Evolutionary conservation across 2,329 filamentous ascomycete genomes (phyloP), one percentile per base, ranked within the genome.

Genomic region (Colletotrichum sp.): DNA sequence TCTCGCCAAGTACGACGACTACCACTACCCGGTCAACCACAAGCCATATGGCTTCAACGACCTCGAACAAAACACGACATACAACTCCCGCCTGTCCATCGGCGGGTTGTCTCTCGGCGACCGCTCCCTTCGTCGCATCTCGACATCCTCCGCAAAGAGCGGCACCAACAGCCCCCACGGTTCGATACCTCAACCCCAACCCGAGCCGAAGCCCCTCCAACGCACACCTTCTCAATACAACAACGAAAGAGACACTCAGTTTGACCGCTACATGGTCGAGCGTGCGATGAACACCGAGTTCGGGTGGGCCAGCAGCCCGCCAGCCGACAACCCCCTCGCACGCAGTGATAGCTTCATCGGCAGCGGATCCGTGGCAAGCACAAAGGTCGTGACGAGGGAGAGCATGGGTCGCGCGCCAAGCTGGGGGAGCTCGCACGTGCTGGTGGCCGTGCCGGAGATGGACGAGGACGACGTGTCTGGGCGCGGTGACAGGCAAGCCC

Each of bases 1-100:
- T 19, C 82, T 90, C 15, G 82, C 87, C 25, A 80, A 84, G 34
- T 88, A 89, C 79, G 88, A 91, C 78, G 87, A 89, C 78, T 89
- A 91, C 78, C 83, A 87, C 76, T 84, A 89, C 52, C 86, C 89
- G 11, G 82, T 85, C 75, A 89, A 90, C 81, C 83, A 87, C 75
- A 90, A 90, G 78, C 82, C 84, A 19, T 90, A 86, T 79, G 88
- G 88, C 57, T 90, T 86, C 82, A 79, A 78, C 77, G 77, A 79
- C 72, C 72, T 80, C 52, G 77, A 82, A 78, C 78, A 61, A 77
- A 76, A 34, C 77, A 57, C 75, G 2, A 79, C 15, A 30, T 77
- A 30, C 57, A 73, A 27, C 55, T 67, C 15, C 39, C 72, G 30
- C 30, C 75, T 77, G 16, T 78, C 78, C 36, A 79, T 78, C 30